Evolutionary conservation across 1,284 basidiomycete species (phyloP).

Genomic region (Cerrena zonata): DNA sequence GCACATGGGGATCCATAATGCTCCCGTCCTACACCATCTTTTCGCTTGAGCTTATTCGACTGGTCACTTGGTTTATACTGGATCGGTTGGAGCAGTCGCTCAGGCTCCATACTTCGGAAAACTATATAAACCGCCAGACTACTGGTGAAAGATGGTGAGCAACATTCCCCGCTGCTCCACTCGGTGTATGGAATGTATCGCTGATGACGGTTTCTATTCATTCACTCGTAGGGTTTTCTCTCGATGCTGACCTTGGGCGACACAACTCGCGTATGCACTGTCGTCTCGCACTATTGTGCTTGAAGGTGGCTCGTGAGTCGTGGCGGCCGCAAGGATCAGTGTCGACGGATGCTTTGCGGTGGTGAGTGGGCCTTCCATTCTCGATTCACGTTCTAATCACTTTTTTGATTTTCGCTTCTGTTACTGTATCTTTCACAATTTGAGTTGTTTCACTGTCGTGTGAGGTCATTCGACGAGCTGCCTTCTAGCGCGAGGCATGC

Average conservation of each 20-base stretch:
- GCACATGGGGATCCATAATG: too few relatives aligned
- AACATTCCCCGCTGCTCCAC: too few relatives aligned
- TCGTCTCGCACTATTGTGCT: conserved; percentile 6
- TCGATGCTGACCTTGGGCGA: conserved; percentile 3
- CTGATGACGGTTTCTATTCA: too few relatives aligned
- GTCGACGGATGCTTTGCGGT: conserved; percentile 4
- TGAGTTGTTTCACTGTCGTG: too few relatives aligned
- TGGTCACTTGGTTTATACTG: background rate
- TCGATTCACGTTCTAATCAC: background rate
- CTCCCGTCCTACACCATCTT: too few relatives aligned
- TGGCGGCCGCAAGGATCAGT: conserved; percentile 11
- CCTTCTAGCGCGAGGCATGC: too few relatives aligned
- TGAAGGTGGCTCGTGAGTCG: conserved; percentile 4
- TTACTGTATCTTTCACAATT: too few relatives aligned
- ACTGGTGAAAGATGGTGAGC: too few relatives aligned
- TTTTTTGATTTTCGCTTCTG: background rate
- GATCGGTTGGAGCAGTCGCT: background rate
- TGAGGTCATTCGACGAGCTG: too few relatives aligned
- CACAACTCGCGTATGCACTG: conserved; percentile 5
- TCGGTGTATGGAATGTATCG: too few relatives aligned
- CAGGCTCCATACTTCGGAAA: too few relatives aligned
- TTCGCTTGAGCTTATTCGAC: background rate
- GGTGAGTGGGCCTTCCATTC: background rate
- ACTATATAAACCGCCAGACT: too few relatives aligned
- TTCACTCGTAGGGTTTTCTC: conserved; percentile 1